These are phyloP conservation scores for Hansenula anomala DNA, from an alignment of 1,139 yeast genomes.

Conservation along the genomic window DNA sequence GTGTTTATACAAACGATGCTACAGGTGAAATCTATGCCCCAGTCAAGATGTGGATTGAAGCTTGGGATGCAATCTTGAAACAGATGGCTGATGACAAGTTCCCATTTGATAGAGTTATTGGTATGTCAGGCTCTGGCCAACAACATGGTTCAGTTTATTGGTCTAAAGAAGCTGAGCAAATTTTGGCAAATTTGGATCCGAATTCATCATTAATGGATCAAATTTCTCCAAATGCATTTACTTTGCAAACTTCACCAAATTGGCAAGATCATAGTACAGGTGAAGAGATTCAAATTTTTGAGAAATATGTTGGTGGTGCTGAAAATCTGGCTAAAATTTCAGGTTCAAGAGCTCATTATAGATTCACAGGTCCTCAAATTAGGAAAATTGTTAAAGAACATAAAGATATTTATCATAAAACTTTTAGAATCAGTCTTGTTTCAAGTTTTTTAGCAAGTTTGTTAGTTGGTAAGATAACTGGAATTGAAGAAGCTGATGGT, in stretches of 20 bases:
- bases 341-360: slow-evolving; percentile 84
- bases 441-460: slow-evolving; percentile 76
- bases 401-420: slow-evolving; percentile 49
- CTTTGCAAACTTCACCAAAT: slow-evolving; percentile 71
- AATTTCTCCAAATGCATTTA: slow-evolving; percentile 43
- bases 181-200: slow-evolving; percentile 32
- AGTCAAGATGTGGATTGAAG: slow-evolving; percentile 85
- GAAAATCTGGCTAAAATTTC: slow-evolving; percentile 61
- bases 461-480: slow-evolving; percentile 57
- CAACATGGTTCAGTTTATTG: slow-evolving; percentile 91
- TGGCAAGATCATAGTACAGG: slow-evolving; percentile 95
- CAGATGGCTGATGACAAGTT: slow-evolving; percentile 48
- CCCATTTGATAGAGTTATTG: slow-evolving; percentile 57
- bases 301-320: slow-evolving; percentile 57
- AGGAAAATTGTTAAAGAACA: slow-evolving; percentile 59
- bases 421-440: slow-evolving; percentile 65
- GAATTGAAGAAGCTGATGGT: slow-evolving; percentile 79
- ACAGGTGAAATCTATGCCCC: slow-evolving; percentile 68
- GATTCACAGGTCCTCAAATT: slow-evolving; percentile 90
- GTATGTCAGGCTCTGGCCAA: slow-evolving; percentile 84
- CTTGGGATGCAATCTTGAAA: slow-evolving; percentile 61
- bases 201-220: slow-evolving; percentile 37
- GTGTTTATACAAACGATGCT: slow-evolving; percentile 53
- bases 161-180: slow-evolving; percentile 43
- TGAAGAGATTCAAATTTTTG: slow-evolving; percentile 59